Percentiles rank a stretch among this genome's conserved stretches.
phyloP scores from a whole-genome alignment of 345 rosid genomes.

The Euphorbia pulcherrima region DNA sequence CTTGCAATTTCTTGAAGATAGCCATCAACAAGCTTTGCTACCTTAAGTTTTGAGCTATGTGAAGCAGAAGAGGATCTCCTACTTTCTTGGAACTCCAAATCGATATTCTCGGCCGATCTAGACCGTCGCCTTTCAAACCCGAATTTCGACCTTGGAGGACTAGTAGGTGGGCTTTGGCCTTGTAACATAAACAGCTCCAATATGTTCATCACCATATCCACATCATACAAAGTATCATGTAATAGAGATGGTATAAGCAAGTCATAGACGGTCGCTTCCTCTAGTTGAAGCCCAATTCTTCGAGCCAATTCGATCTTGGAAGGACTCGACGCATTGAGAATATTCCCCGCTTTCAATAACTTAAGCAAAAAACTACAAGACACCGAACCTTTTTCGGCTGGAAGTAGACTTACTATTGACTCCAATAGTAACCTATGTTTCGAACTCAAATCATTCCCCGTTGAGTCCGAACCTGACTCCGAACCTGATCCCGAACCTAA shows the following conservation, averaged over 20 bases:
- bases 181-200: constrained; percentile 85
- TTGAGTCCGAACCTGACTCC: constrained; percentile 68
- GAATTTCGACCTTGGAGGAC: constrained; percentile 68
- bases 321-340: constrained; percentile 63
- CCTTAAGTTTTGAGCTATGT: constrained; percentile 88
- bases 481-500: no score
- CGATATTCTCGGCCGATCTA: constrained; percentile 82
- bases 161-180: constrained; percentile 92
- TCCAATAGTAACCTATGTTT: constrained; percentile 76
- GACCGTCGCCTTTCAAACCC: constrained; percentile 82
- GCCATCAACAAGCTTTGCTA: constrained; percentile 87
- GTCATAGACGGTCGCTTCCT: constrained; percentile 77
- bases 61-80: constrained; percentile 96
- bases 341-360: constrained; percentile 74
- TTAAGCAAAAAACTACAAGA: constrained; percentile 85
- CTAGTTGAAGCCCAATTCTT: constrained; percentile 77
- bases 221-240: constrained; percentile 52
- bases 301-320: constrained; percentile 77
- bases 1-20: constrained; percentile 76
- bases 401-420: constrained; percentile 78
- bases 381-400: constrained; percentile 69
- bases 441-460: constrained; percentile 39
- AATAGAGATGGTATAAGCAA: constrained; percentile 69
- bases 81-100: constrained; percentile 77
- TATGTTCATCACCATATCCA: constrained; percentile 64